These are phyloP conservation scores for Corylus avellana DNA, from an alignment of 306 rosid species.

Conservation along the genomic window DNA sequence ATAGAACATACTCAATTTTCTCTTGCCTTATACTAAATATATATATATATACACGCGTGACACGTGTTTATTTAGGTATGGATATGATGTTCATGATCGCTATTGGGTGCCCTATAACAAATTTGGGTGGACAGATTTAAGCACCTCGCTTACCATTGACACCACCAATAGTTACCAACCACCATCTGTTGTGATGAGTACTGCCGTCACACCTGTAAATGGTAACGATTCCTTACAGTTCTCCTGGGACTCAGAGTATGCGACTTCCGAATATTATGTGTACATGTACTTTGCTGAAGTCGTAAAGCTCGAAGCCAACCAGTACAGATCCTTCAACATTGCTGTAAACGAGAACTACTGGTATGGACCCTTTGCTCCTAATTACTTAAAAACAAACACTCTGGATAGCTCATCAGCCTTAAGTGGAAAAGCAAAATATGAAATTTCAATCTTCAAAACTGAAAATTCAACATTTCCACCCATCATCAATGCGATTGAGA, in stretches of 20 bases:
- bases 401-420: neutral
- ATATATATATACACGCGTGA: no score
- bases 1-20: no score
- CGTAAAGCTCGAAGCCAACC: constrained; percentile 15
- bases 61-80: constrained; percentile 26
- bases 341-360: neutral
- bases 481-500: constrained; percentile 40
- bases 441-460: constrained; percentile 1
- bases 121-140: neutral
- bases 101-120: neutral
- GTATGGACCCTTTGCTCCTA: constrained; percentile 15
- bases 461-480: constrained; percentile 45
- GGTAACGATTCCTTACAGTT: constrained; percentile 14
- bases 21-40: no score
- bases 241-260: constrained; percentile 6
- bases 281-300: constrained; percentile 42
- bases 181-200: constrained; percentile 37
- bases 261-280: neutral
- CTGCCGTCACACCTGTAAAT: constrained; percentile 33
- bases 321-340: constrained; percentile 35
- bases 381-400: rapidly evolving
- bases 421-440: neutral
- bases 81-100: constrained; percentile 37
- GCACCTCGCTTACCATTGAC: constrained; percentile 3
- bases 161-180: neutral